Base-by-base conservation (phyloP, 805 yeast genomes). In the Nadsonia fulvescens region DNA sequence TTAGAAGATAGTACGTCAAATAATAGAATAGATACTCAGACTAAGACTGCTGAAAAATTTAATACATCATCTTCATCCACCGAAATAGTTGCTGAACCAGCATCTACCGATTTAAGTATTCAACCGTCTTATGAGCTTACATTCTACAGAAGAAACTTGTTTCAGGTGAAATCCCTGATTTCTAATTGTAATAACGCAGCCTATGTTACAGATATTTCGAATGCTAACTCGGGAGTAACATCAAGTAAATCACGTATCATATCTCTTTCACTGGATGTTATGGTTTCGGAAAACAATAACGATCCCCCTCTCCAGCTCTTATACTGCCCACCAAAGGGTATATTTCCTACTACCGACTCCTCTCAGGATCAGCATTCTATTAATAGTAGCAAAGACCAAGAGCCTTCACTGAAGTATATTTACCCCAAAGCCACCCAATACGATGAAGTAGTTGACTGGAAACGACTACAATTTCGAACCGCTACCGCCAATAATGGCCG, bases 401-500 rank as follows among this genome's bases (percentile, higher is more conserved):
- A 34, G 20, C 43, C 42, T 8, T 39, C 43, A 4, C 35, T 35
- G 11, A 40, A 40, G 32, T 24, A 29, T 7, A 30, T 40, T 8
- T 27, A 38, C 9, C 42, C 43, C 17, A 37, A 37, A 11, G 26
- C 34, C 24, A 30, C 42, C 8, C 39, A 39, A 15, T 37, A 37
- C 21, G 40, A 38, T 21, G 42, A 40, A 15, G 43, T 40, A 5
- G 37, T 45, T 3, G 31, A 30, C 24, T 46, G 52, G 51, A 45
- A 47, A 18, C 42, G 49, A 11, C 27, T 47, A 16, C 46, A 39
- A 28, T 47, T 47, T 32, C 30, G 40, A 8, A 36, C 46, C 6
- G 50, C 52, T 8, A 47, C 51, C 1, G 46, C 47, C 6, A 44
- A 42, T 29, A 47, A 47, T 30, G 46, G 51, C 15, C 32, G 42